A percentile compares a stretch with the other conserved stretches of the same genome.
Evolutionary conservation across 2,329 filamentous ascomycete genomes (phyloP).

Genomic region (Neurospora sp.): DNA sequence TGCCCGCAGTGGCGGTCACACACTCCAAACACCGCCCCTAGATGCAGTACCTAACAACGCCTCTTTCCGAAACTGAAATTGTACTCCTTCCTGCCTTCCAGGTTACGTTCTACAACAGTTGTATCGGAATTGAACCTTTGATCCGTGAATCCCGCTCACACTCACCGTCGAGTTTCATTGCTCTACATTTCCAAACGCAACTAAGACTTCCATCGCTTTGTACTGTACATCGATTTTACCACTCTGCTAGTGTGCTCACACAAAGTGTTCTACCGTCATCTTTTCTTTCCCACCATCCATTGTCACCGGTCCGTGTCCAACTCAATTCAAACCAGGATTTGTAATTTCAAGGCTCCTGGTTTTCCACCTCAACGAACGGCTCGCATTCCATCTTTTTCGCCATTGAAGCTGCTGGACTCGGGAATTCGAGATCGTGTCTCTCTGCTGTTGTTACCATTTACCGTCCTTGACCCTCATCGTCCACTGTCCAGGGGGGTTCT

Average conservation of each 20-base stretch:
- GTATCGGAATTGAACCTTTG: background rate
- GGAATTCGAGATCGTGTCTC: background rate
- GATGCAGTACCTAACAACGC: background rate
- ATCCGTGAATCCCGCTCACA: background rate
- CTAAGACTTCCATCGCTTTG: background rate
- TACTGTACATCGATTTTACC: background rate
- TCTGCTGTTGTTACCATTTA: background rate
- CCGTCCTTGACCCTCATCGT: background rate
- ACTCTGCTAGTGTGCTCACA: background rate
- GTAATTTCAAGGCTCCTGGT: background rate
- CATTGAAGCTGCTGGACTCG: background rate
- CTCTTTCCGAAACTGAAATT: background rate
- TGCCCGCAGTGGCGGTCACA: background rate
- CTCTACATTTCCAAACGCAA: background rate
- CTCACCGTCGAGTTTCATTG: background rate
- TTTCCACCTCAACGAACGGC: background rate
- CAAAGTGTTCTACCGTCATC: background rate
- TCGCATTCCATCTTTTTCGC: background rate
- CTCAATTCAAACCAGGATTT: background rate
- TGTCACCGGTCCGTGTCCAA: background rate
- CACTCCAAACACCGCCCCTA: background rate
- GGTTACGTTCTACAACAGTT: background rate
- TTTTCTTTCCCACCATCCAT: background rate
- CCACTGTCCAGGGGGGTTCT: background rate
- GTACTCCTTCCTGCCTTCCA: background rate